These are phyloP conservation scores for Yamadazyma akitaensis DNA, from an alignment of 805 yeast genomes.

Conservation along the genomic window DNA sequence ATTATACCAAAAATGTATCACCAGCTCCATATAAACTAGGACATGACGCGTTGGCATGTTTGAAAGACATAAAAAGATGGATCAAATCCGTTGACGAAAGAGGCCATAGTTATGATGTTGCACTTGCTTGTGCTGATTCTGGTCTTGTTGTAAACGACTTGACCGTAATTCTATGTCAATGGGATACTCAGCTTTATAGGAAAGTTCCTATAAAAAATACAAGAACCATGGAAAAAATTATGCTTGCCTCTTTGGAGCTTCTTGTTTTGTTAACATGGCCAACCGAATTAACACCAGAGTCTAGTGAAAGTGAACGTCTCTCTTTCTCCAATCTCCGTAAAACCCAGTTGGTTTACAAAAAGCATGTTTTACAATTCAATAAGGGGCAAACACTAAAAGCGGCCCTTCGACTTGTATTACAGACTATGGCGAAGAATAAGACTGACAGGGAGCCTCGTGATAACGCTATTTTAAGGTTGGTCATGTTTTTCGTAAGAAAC, in stretches of 20 bases:
- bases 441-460: slow-evolving; percentile 66
- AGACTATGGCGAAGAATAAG: slow-evolving; percentile 50
- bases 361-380: slow-evolving; percentile 53
- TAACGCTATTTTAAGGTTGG: slow-evolving; percentile 66
- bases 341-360: slow-evolving; percentile 70
- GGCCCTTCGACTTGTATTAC: slow-evolving; percentile 63
- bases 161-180: slow-evolving; percentile 66
- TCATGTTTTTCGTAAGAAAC: slow-evolving; percentile 72
- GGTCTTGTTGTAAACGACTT: slow-evolving; percentile 72
- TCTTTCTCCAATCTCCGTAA: slow-evolving; percentile 59
- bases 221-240: slow-evolving; percentile 53
- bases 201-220: slow-evolving; percentile 27
- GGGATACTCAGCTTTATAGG: slow-evolving; percentile 49
- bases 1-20: slow-evolving; percentile 46
- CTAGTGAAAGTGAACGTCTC: slow-evolving; percentile 54
- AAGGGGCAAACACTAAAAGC: slow-evolving; percentile 67
- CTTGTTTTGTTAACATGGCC: slow-evolving; percentile 89
- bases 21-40: slow-evolving; percentile 73
- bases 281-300: slow-evolving; percentile 54
- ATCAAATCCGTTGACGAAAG: slow-evolving; percentile 77
- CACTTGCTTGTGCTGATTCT: slow-evolving; percentile 80
- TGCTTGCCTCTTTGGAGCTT: slow-evolving; percentile 71
- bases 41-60: slow-evolving; percentile 81
- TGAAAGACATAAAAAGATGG: slow-evolving; percentile 88
- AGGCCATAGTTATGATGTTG: slow-evolving; percentile 70